Evolutionary conservation across 2,329 filamentous ascomycete species (phyloP).

Genomic region (Colletotrichum truncatum): DNA sequence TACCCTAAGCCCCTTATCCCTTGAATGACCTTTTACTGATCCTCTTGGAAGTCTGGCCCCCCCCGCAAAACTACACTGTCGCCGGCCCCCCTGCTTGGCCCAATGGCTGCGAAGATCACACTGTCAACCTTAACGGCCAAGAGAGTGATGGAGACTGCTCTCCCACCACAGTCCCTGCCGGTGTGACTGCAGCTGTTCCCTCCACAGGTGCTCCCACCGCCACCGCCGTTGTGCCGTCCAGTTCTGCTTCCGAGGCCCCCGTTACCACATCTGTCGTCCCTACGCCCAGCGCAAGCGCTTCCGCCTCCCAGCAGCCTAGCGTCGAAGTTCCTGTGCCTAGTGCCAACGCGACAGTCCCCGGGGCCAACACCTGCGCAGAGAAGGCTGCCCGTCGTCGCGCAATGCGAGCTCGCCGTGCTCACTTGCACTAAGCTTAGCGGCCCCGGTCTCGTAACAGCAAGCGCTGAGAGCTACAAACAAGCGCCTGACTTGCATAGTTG

Average conservation of each 20-base stretch:
- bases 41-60: not conserved
- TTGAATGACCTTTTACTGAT: no score
- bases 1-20: no score
- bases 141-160: conserved; percentile 45
- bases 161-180: not conserved
- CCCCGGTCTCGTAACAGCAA: no score
- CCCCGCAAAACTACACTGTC: conserved; percentile 17
- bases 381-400: not conserved
- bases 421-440: not conserved
- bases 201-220: not conserved
- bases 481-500: no score
- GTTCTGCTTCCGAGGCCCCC: not conserved
- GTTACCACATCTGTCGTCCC: not conserved
- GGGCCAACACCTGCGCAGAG: not conserved
- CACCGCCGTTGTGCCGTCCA: not conserved
- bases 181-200: not conserved
- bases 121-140: conserved; percentile 42
- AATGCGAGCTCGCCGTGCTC: not conserved
- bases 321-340: not conserved
- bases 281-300: not conserved
- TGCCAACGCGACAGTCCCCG: not conserved
- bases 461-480: no score
- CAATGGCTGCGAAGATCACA: conserved; percentile 44
- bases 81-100: conserved; percentile 45
- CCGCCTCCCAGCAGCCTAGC: not conserved